Evolutionary conservation across 108 stramenopile genomes (phyloP).

Genomic region (Aurantiochytrium sp.): DNA sequence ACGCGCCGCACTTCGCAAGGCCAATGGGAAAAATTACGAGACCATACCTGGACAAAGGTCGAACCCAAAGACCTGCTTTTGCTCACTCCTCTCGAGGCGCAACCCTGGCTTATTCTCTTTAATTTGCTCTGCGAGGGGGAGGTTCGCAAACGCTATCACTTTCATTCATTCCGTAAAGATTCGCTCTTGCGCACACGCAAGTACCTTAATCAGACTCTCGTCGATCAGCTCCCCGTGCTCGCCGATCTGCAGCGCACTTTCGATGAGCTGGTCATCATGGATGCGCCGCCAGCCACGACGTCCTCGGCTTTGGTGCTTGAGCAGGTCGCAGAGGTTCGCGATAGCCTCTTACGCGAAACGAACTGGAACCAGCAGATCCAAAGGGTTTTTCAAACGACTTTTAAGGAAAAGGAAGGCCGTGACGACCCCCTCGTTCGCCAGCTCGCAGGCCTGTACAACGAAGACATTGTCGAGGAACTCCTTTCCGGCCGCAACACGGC

Average conservation of each 20-base stretch:
- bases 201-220: slow-evolving; percentile 57
- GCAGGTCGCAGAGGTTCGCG: not conserved
- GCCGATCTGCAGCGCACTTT: slow-evolving; percentile 64
- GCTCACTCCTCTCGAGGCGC: slow-evolving; percentile 63
- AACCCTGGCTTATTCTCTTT: slow-evolving; percentile 70
- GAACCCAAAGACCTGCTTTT: slow-evolving; percentile 49
- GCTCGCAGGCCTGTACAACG: slow-evolving; percentile 1
- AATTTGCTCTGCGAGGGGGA: slow-evolving; percentile 51
- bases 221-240: slow-evolving; percentile 73
- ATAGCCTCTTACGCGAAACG: not conserved
- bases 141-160: slow-evolving; percentile 57
- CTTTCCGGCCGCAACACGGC: not conserved
- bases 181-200: slow-evolving; percentile 60
- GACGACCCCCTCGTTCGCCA: not conserved
- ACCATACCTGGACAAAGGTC: slow-evolving; percentile 58
- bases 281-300: slow-evolving; percentile 41
- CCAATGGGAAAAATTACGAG: slow-evolving; percentile 64
- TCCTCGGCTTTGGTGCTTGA: not conserved
- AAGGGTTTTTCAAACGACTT: not conserved
- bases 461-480: not conserved
- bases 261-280: slow-evolving; percentile 66
- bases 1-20: slow-evolving; percentile 41
- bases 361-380: not conserved
- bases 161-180: slow-evolving; percentile 65
- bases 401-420: not conserved